Conservation (phyloP, 352 stramenopile species). For the Globisporangium solare region DNA sequence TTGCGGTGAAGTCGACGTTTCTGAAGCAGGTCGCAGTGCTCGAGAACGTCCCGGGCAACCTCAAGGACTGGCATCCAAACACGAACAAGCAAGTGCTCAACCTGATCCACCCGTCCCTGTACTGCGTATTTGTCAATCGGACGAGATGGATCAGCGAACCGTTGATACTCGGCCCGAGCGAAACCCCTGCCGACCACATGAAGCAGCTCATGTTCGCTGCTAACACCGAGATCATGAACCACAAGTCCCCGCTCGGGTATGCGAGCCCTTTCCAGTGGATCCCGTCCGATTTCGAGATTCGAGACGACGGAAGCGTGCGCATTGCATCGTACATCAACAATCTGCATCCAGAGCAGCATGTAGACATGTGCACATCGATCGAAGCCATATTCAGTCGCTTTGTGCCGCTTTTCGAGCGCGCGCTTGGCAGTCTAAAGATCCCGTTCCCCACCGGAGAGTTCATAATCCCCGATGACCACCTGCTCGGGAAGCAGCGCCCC, state of each 20-base stretch:
- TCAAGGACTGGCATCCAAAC: conserved; percentile 56
- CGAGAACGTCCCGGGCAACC: conserved; percentile 30
- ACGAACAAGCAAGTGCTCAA: conserved; percentile 47
- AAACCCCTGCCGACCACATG: conserved; percentile 25
- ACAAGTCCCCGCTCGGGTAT: conserved; percentile 2
- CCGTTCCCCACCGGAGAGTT: neutral
- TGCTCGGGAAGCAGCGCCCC: neutral
- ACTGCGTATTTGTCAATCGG: conserved; percentile 42
- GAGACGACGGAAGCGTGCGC: conserved; percentile 12
- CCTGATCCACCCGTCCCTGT: conserved; percentile 60
- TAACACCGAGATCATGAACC: conserved; percentile 12
- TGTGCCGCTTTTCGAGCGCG: conserved; percentile 34
- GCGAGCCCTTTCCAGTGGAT: conserved; percentile 35
- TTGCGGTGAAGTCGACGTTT: conserved; percentile 25
- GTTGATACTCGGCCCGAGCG: neutral
- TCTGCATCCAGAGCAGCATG: conserved; percentile 27
- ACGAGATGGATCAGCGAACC: conserved; percentile 13
- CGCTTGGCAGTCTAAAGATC: conserved; percentile 6
- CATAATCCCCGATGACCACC: conserved; percentile 3
- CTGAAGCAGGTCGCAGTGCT: conserved; percentile 18
- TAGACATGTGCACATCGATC: conserved; percentile 27
- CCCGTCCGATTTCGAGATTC: conserved; percentile 27
- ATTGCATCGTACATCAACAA: conserved; percentile 55
- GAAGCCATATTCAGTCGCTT: conserved; percentile 27
- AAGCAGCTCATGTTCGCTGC: conserved; percentile 19